Evolutionary conservation across 2,329 filamentous ascomycete genomes (phyloP), one percentile per base, ranked within the genome.

Genomic region (Niveomyces coronatus): DNA sequence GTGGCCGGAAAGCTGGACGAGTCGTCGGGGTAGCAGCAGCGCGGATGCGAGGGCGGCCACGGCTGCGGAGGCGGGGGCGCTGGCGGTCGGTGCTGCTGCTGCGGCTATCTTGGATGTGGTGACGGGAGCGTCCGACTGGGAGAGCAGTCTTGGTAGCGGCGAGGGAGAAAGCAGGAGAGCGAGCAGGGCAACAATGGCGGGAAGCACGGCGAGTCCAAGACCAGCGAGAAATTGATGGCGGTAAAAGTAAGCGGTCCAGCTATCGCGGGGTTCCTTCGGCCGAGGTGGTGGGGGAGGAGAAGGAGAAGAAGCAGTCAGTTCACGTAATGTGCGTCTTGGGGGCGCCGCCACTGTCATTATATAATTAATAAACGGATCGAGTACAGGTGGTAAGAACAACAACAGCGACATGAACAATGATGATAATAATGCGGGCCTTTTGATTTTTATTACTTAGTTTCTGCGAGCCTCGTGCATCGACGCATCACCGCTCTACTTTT

Each of bases 1-100:
- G 40, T 42, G 40, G 18, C 40, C 33, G n/a, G 41, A 40, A 7
- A 43, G 37, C 33, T 43, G 41, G 45, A 45, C 45, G 39, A 49
- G 31, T 34, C 45, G 44, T 38, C 41, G 43, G 29, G 41, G 43
- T 22, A 43, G 29, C 43, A 55, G 8, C 30, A 32, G 22, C 22
- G 41, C 37, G 19, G 41, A 28, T 35, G 40, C 29, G 39, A 34
- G 28, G 10, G 32, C 38, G 32, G 15, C 20, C 22, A 24, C 16
- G 33, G 39, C 27, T 24, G 28, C 8, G n/a, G 16, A 16, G 16
- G 29, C 8, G 9, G 29, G 18, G 16, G 13, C 13, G 20, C 22
- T 17, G 28, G 39, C 7, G 27, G 19, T 18, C 15, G 29, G 33
- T 6, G 23, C 29, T 15, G 22, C 22, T 39, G 18, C 26, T 26